phyloP scores from a whole-genome alignment of 441 rosid species.

The Pelargonium australe region DNA sequence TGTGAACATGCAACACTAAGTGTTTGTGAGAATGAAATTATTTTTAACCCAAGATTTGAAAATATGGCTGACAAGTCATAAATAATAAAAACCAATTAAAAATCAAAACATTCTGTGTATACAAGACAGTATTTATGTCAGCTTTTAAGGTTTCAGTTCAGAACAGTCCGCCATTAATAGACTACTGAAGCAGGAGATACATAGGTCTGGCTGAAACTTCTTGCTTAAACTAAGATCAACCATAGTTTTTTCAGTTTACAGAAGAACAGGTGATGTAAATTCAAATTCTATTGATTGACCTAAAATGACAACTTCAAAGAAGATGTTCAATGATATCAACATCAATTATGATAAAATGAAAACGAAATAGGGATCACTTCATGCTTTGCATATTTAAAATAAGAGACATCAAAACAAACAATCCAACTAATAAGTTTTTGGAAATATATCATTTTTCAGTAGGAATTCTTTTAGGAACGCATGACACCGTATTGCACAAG shows the following conservation, averaged over 20 bases:
- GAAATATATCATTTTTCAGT: too few relatives aligned
- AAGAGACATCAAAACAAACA: too few relatives aligned
- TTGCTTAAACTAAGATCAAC: neutral
- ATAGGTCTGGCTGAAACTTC: neutral
- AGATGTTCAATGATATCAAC: neutral
- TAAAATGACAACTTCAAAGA: conserved; percentile 1
- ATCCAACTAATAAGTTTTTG: too few relatives aligned
- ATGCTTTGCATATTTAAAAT: too few relatives aligned
- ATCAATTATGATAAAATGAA: neutral
- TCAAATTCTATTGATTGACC: neutral
- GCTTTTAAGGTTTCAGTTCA: conserved; percentile 3
- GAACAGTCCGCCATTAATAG: neutral
- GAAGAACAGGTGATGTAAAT: neutral
- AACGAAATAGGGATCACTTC: too few relatives aligned
- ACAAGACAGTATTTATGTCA: neutral
- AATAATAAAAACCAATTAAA: neutral
- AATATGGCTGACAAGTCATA: neutral
- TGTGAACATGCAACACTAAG: neutral
- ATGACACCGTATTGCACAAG: too few relatives aligned
- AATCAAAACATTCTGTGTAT: neutral
- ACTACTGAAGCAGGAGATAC: neutral
- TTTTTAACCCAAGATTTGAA: neutral
- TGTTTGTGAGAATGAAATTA: neutral
- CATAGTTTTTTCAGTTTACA: neutral
- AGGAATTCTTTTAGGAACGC: too few relatives aligned